Percentiles rank a stretch among this genome's conserved stretches.
Evolutionary conservation across 306 rosid species (phyloP).

Genomic region (Lathyrus sativus): DNA sequence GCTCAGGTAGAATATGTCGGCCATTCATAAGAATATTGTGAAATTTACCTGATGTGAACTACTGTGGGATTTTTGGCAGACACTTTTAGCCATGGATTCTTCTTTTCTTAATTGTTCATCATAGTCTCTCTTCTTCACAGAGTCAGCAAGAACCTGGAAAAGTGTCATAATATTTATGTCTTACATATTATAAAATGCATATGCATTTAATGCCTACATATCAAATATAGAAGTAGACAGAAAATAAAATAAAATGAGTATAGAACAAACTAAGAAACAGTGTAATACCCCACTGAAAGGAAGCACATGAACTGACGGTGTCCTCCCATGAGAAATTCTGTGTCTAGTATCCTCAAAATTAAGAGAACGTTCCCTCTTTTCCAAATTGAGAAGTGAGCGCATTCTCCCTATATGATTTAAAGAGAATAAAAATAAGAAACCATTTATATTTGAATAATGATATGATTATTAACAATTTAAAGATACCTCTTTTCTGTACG

Average conservation of each 20-base stretch:
- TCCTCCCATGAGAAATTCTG: conserved; percentile 57
- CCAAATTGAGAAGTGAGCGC: conserved; percentile 74
- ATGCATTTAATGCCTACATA: too few species aligned
- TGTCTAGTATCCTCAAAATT: conserved; percentile 63
- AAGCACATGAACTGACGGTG: conserved; percentile 50
- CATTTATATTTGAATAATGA: too few species aligned
- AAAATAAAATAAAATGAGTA: conserved; percentile 21
- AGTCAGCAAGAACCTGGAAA: conserved; percentile 89
- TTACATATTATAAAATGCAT: too few species aligned
- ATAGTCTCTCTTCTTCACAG: conserved; percentile 79
- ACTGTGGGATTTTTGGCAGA: conserved; percentile 79
- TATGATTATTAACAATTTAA: too few species aligned
- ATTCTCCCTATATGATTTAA: conserved; percentile 63
- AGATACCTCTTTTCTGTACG: too few species aligned
- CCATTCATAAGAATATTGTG: conserved; percentile 34
- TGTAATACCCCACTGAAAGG: conserved; percentile 62
- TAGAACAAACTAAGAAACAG: conserved; percentile 30
- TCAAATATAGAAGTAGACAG: too few species aligned
- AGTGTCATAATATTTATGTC: conserved; percentile 6
- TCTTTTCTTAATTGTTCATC: conserved; percentile 94
- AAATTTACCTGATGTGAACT: conserved; percentile 69
- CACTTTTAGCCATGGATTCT: conserved; percentile 83
- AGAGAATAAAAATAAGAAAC: conserved; percentile 34
- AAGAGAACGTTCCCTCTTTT: conserved; percentile 74
- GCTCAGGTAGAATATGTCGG: background rate